phyloP scores from a whole-genome alignment of 73 alveolate species.

The Paramecium biaurelia region DNA sequence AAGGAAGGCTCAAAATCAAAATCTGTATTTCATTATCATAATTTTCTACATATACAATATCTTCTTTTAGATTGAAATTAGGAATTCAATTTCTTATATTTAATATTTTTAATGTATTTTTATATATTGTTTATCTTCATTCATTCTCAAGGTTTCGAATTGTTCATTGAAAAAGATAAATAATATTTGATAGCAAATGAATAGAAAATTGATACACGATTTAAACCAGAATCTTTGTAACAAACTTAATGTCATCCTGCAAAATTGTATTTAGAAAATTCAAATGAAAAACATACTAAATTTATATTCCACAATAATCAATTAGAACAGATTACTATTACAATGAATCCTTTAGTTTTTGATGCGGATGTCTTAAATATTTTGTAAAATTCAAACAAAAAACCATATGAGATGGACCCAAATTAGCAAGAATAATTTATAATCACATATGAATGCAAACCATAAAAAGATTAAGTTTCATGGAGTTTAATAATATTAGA shows the following conservation, averaged over 20 bases:
- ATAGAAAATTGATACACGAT: not conserved
- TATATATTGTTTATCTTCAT: not conserved
- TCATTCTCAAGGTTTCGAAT: not conserved
- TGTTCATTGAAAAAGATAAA: not conserved
- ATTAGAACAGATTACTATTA: not conserved
- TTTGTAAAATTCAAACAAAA: not conserved
- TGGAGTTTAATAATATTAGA: not conserved
- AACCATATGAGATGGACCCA: not conserved
- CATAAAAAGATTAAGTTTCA: not conserved
- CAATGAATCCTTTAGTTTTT: not conserved
- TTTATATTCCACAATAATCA: not conserved
- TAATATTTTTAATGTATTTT: not conserved
- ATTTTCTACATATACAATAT: no score
- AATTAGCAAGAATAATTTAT: not conserved
- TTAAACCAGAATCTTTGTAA: not conserved
- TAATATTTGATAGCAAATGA: not conserved
- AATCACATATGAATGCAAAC: not conserved
- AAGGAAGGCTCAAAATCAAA: not conserved
- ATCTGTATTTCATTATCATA: not conserved
- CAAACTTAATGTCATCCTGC: not conserved
- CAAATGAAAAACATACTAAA: not conserved
- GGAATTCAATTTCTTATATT: no score
- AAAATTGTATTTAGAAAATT: not conserved
- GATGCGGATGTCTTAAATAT: not conserved
- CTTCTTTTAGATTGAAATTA: not conserved